Conservation (phyloP, 1,139 yeast species). For the Kodamaea ohmeri region DNA sequence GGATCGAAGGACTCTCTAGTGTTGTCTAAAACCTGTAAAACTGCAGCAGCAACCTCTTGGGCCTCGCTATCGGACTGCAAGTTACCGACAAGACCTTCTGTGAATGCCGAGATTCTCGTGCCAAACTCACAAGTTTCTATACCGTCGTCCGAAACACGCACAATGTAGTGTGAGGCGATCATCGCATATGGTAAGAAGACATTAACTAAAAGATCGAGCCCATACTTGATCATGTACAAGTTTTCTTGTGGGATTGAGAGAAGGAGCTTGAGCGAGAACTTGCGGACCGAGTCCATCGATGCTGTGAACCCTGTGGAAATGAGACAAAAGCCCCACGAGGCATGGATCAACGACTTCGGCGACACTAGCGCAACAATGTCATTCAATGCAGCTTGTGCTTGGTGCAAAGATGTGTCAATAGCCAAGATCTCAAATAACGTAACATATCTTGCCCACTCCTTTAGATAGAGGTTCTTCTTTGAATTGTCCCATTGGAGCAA, state of each 20-base stretch:
- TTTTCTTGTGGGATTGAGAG: slow-evolving; percentile 50
- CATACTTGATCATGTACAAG: slow-evolving; percentile 49
- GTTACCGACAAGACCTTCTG: slow-evolving; percentile 42
- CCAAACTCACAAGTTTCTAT: slow-evolving; percentile 56
- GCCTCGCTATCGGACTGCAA: slow-evolving; percentile 30
- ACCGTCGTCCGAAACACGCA: slow-evolving; percentile 24
- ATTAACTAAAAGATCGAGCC: slow-evolving; percentile 46
- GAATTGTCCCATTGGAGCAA: slow-evolving; percentile 49
- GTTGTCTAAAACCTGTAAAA: slow-evolving; percentile 47
- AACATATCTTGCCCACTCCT: slow-evolving; percentile 69
- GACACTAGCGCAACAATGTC: slow-evolving; percentile 62
- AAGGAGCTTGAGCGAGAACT: slow-evolving; percentile 57
- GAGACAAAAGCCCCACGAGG: slow-evolving; percentile 73
- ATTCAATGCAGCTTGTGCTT: slow-evolving; percentile 71
- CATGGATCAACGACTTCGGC: slow-evolving; percentile 49
- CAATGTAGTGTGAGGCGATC: slow-evolving; percentile 60
- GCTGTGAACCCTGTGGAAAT: slow-evolving; percentile 76
- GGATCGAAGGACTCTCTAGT: slow-evolving; percentile 64
- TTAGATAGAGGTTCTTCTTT: slow-evolving; percentile 30
- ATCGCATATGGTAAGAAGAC: slow-evolving; percentile 62
- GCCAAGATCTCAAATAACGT: slow-evolving; percentile 80
- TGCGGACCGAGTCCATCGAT: slow-evolving; percentile 76
- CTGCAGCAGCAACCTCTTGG: slow-evolving; percentile 19
- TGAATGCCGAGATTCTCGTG: slow-evolving; percentile 45
- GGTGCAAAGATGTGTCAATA: slow-evolving; percentile 83